phyloP scores from a whole-genome alignment of 2,329 filamentous ascomycete genomes.

The Volutella citrinella region DNA sequence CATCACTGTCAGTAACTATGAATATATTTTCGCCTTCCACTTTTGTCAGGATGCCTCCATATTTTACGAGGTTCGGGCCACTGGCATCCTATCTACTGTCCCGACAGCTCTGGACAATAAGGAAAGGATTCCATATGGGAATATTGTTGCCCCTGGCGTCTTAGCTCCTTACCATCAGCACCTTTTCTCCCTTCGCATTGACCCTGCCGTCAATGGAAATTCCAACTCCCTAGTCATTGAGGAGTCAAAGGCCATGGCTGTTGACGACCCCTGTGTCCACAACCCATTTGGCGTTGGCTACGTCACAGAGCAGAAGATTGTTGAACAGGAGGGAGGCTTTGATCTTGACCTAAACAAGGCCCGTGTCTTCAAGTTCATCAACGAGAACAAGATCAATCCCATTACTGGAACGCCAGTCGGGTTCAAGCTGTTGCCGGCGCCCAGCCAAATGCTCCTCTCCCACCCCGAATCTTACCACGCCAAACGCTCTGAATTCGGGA shows the following conservation, averaged over 20 bases:
- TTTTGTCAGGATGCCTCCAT: slow-evolving; percentile 52
- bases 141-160: slow-evolving; percentile 58
- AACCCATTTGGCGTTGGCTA: slow-evolving; percentile 54
- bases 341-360: slow-evolving; percentile 50
- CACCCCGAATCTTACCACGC: slow-evolving; percentile 38
- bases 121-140: slow-evolving; percentile 52
- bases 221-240: slow-evolving; percentile 48
- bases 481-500: slow-evolving; percentile 39
- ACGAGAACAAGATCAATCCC: slow-evolving; percentile 39
- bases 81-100: slow-evolving; percentile 41
- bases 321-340: slow-evolving; percentile 43
- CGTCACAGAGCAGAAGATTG: slow-evolving; percentile 37
- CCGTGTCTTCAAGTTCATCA: slow-evolving; percentile 47
- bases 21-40: slow-evolving; percentile 45
- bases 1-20: slow-evolving; percentile 62
- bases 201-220: slow-evolving; percentile 60
- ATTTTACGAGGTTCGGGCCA: slow-evolving; percentile 33
- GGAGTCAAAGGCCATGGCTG: slow-evolving; percentile 40
- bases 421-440: slow-evolving; percentile 42
- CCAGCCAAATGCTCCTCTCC: slow-evolving; percentile 45
- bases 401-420: slow-evolving; percentile 42
- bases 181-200: slow-evolving; percentile 63
- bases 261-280: slow-evolving; percentile 33
- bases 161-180: slow-evolving; percentile 68
- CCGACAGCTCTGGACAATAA: slow-evolving; percentile 51